Base-by-base conservation (phyloP, 345 rosid species). In the Citrus maxima region DNA sequence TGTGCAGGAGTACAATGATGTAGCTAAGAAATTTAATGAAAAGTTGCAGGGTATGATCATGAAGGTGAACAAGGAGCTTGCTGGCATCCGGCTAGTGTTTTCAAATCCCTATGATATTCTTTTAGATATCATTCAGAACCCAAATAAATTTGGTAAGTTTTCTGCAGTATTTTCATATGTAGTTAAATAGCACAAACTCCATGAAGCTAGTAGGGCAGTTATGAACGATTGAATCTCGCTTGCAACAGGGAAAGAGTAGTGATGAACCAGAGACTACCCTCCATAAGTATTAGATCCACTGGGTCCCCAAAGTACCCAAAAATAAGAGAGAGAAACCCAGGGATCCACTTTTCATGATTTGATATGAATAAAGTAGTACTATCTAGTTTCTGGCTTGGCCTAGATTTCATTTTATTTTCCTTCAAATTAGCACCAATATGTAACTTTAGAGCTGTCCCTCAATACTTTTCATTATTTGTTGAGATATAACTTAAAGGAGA, bases 1-100 rank as follows among this genome's bases (percentile, higher is more conserved):
- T 24, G 67, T 80, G 0, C 84, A 87, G 78, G 87, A 95, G 82
- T 90, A 90, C 75, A 91, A 95, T 69, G 68, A 64, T 37, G 97
- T 87, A 55, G 93, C 98, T 49, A 69, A 67, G 82, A 87, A 88
- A 16, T 95, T 89, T 85, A 95, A 91, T 78, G 70, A 25, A 27
- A 87, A 89, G 82, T 73, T 93, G 81, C 73, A 64, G 34, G 77
- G 51, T 9, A 59, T 82, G 78, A 85, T 83, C 34, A 51, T 25
- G 8, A 55, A 82, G 56, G 69, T 95, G 77, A 89, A 88, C 69
- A 80, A 18, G 49, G 86, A 89, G 32, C 94, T 90, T 38, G 42
- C 74, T 4, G 97, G 88, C 55, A 71, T 91, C 73, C 83, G 77
- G 59, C 72, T 87, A 0, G 87, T 90, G 72, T 77, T 88, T 74